A percentile compares a stretch with the other conserved stretches of the same genome.
Evolutionary conservation across 1,139 yeast genomes (phyloP).

Genomic region (Geotrichum bryndzae): DNA sequence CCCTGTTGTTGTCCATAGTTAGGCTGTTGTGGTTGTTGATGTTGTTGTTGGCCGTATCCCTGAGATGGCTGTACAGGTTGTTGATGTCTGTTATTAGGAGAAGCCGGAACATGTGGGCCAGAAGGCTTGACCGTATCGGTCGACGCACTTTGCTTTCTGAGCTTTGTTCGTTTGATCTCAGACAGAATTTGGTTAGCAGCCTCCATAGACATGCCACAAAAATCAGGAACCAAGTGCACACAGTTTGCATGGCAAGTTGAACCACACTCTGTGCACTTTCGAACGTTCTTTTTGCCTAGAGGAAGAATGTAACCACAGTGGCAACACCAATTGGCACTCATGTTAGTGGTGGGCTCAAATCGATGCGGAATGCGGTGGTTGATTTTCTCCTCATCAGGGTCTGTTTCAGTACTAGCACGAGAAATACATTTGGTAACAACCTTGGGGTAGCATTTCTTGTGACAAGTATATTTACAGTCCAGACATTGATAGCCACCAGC

Average conservation of each 20-base stretch:
- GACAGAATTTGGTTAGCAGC: slow-evolving; percentile 85
- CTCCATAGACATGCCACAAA: slow-evolving; percentile 98
- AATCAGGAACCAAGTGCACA: slow-evolving; percentile 91
- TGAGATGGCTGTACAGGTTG: not conserved
- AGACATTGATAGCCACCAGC: slow-evolving; percentile 93
- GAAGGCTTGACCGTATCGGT: not conserved
- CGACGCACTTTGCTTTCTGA: slow-evolving; percentile 34
- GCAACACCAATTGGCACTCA: slow-evolving; percentile 98
- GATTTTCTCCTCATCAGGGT: slow-evolving; percentile 81
- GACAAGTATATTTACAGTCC: slow-evolving; percentile 91
- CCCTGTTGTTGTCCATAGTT: not conserved
- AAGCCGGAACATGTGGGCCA: not conserved
- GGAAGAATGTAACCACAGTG: slow-evolving; percentile 96
- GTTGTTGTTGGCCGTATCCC: not conserved
- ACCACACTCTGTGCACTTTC: slow-evolving; percentile 93
- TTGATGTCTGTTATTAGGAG: not conserved
- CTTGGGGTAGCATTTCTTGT: slow-evolving; percentile 86
- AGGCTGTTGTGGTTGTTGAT: not conserved
- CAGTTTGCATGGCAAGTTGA: slow-evolving; percentile 91
- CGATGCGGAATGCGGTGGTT: slow-evolving; percentile 96
- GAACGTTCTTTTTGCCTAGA: slow-evolving; percentile 89
- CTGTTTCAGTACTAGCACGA: slow-evolving; percentile 76
- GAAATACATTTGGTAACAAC: slow-evolving; percentile 95
- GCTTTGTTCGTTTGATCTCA: slow-evolving; percentile 77
- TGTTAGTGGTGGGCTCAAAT: slow-evolving; percentile 81